Conservation (phyloP, 805 yeast species). For the Nakazawaea holstii region DNA sequence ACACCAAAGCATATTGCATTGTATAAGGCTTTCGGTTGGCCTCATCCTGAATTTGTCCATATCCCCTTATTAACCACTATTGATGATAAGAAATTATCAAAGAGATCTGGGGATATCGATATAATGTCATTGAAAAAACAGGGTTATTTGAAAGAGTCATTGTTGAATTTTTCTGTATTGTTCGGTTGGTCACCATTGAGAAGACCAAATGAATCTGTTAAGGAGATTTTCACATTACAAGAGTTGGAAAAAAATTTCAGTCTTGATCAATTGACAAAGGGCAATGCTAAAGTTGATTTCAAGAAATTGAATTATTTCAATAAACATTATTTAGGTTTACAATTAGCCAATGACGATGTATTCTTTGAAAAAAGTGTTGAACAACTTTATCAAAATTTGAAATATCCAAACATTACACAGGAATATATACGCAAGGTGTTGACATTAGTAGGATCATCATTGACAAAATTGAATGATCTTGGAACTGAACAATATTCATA, state of each 20-base stretch:
- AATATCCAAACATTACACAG: conserved; percentile 15
- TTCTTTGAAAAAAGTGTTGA: conserved; percentile 32
- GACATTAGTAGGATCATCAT: conserved; percentile 36
- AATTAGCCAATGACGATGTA: conserved; percentile 31
- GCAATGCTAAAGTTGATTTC: conserved; percentile 88
- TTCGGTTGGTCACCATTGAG: conserved; percentile 94
- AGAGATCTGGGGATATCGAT: conserved; percentile 79
- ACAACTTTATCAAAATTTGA: conserved; percentile 19
- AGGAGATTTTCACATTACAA: conserved; percentile 46
- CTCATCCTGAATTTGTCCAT: conserved; percentile 76
- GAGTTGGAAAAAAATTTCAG: conserved; percentile 55
- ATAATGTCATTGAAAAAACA: conserved; percentile 49
- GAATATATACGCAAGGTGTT: conserved; percentile 37
- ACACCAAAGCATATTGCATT: conserved; percentile 92
- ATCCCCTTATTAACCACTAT: conserved; percentile 80
- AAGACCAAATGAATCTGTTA: conserved; percentile 32
- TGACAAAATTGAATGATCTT: conserved; percentile 53
- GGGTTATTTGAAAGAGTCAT: conserved; percentile 82
- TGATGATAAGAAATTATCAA: conserved; percentile 73
- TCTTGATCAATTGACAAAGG: conserved; percentile 75
- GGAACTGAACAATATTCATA: conserved; percentile 36
- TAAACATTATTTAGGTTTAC: conserved; percentile 52
- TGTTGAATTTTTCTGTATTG: conserved; percentile 79
- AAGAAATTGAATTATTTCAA: conserved; percentile 74
- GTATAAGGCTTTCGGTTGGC: conserved; percentile 84